These are phyloP conservation scores for Barnettozyma hawaiiensis DNA, from an alignment of 1,139 yeast species.

Conservation along the genomic window DNA sequence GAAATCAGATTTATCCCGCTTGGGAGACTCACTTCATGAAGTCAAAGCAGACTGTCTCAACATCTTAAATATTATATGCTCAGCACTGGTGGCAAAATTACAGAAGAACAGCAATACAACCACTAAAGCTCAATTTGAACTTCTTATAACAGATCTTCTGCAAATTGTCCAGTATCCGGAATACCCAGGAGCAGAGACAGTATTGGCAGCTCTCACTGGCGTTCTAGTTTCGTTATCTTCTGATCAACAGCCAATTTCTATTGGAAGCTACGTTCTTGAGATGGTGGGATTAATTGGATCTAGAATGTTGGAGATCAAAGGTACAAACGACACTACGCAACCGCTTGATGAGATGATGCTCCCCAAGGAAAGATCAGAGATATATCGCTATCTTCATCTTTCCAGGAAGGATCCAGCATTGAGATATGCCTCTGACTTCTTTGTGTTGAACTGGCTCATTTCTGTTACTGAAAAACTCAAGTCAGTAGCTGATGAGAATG, in stretches of 20 bases:
- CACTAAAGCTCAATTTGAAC: slow-evolving; percentile 41
- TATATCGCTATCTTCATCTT: slow-evolving; percentile 5
- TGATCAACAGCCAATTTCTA: slow-evolving; percentile 32
- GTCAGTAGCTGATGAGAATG: background rate
- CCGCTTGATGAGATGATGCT: slow-evolving; percentile 20
- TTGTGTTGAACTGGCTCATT: slow-evolving; percentile 15
- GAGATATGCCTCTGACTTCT: slow-evolving; percentile 9
- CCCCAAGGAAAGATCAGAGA: slow-evolving; percentile 1
- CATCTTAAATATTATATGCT: slow-evolving; percentile 32
- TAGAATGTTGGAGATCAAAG: slow-evolving; percentile 36
- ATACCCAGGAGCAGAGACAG: slow-evolving; percentile 52
- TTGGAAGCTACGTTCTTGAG: slow-evolving; percentile 50
- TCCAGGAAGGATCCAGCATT: background rate
- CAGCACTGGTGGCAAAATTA: slow-evolving; percentile 37
- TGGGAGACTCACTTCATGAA: slow-evolving; percentile 5
- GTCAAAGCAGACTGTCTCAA: slow-evolving; percentile 11
- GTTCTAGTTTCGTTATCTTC: slow-evolving; percentile 22
- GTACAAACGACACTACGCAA: slow-evolving; percentile 14
- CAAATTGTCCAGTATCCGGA: slow-evolving; percentile 46
- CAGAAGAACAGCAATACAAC: slow-evolving; percentile 34
- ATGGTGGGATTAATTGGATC: slow-evolving; percentile 52
- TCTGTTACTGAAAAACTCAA: background rate
- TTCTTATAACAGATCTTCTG: slow-evolving; percentile 51
- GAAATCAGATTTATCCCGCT: slow-evolving; percentile 15
- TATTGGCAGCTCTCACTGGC: slow-evolving; percentile 40